Percentiles rank a stretch among this genome's conserved stretches.
Conservation (phyloP, 768 basidiomycete species). For the Leccinum variicolor region DNA sequence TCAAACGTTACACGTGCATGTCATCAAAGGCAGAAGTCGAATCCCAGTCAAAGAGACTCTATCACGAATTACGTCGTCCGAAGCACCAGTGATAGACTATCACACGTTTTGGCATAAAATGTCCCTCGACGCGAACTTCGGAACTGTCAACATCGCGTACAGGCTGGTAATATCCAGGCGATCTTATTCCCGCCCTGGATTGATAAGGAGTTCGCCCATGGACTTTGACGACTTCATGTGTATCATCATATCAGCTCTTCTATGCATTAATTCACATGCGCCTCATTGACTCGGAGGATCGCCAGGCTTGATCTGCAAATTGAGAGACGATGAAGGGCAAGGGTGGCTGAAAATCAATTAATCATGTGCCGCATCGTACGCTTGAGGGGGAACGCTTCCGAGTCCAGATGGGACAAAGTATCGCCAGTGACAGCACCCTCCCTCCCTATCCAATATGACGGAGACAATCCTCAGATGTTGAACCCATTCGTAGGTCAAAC, state of each 20-base stretch:
- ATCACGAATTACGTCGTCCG: conserved; percentile 5
- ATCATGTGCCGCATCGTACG: conserved; percentile 11
- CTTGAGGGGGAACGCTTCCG: not conserved
- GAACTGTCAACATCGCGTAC: not conserved
- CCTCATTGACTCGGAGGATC: conserved; percentile 12
- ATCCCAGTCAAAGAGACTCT: conserved; percentile 2
- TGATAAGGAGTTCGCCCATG: conserved; percentile 7
- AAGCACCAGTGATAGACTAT: not conserved
- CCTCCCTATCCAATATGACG: conserved; percentile 3
- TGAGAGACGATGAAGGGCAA: conserved; percentile 1
- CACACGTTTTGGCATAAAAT: conserved; percentile 8
- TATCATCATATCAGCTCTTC: not conserved
- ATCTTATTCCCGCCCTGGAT: conserved; percentile 4
- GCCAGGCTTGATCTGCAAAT: conserved; percentile 8
- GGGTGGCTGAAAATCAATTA: conserved; percentile 9
- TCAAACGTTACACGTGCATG: too few species aligned
- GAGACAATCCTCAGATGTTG: not conserved
- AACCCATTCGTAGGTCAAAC: conserved; percentile 6
- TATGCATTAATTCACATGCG: conserved; percentile 7
- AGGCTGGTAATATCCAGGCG: conserved; percentile 3
- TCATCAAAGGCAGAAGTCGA: conserved; percentile 9
- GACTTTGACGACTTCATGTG: conserved; percentile 15
- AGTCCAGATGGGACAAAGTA: conserved; percentile 4
- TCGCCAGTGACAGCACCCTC: conserved; percentile 2
- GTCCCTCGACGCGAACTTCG: conserved; percentile 4